A percentile compares a stretch with the other conserved stretches of the same genome.
phyloP scores from a whole-genome alignment of 495 filamentous ascomycete species.

The Neurospora sublineolata region DNA sequence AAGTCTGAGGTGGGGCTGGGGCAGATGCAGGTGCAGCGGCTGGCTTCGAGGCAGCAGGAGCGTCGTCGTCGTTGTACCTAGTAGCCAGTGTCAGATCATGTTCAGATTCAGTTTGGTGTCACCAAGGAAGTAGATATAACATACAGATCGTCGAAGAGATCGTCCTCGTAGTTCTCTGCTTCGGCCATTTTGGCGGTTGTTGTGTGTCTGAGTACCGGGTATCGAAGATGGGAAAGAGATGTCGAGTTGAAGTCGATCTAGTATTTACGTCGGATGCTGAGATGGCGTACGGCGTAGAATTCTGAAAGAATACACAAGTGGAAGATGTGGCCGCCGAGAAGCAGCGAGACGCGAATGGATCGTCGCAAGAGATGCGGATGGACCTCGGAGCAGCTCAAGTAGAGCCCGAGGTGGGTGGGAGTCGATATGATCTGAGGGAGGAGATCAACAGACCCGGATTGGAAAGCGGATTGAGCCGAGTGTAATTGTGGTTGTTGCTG shows the following conservation, averaged over 20 bases:
- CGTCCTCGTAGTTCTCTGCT: slow-evolving; percentile 84
- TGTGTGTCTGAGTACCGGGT: slow-evolving; percentile 1
- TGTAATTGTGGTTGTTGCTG: background rate
- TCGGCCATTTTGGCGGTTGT: slow-evolving; percentile 54
- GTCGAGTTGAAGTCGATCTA: background rate
- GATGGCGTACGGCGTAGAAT: background rate
- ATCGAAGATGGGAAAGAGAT: background rate
- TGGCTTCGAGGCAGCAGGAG: slow-evolving; percentile 6
- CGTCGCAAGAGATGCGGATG: background rate
- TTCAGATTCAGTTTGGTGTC: background rate
- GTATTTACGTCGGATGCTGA: background rate
- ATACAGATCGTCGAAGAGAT: slow-evolving; percentile 97
- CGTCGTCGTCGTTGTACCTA: slow-evolving; percentile 83
- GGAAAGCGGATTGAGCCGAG: background rate
- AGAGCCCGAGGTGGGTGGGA: background rate
- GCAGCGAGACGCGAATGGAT: background rate
- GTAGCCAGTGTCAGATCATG: slow-evolving; percentile 3
- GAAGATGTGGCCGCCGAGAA: background rate
- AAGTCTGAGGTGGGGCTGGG: slow-evolving; percentile 20
- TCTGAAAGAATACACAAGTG: background rate
- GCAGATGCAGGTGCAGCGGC: slow-evolving; percentile 31
- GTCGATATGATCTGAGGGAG: background rate
- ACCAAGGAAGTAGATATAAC: slow-evolving; percentile 19
- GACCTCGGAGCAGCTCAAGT: background rate
- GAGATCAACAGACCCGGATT: background rate